phyloP scores from a whole-genome alignment of 1,139 yeast genomes.

The Barnettozyma hawaiiensis region DNA sequence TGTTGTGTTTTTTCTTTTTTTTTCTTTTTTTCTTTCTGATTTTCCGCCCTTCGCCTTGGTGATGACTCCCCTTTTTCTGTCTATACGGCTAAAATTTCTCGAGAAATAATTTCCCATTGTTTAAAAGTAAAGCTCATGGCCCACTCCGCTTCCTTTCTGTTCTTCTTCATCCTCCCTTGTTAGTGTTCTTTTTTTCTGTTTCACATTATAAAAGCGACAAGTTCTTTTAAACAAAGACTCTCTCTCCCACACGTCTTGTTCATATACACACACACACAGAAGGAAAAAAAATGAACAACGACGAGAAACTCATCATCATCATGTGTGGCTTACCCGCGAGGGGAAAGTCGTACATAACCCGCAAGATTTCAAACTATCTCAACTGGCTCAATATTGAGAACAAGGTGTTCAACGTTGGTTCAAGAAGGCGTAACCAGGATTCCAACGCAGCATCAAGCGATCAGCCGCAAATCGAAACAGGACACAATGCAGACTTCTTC shows the following conservation, averaged over 20 bases:
- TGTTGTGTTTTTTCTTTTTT: no score
- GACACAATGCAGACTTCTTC: conserved; percentile 45
- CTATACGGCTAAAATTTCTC: neutral
- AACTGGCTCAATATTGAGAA: conserved; percentile 83
- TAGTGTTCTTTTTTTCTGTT: neutral
- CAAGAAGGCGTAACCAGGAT: conserved; percentile 65
- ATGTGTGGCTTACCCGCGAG: conserved; percentile 87
- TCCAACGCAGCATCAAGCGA: conserved; percentile 21
- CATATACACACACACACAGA: no score
- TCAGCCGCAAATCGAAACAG: conserved; percentile 32
- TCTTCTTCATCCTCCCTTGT: neutral
- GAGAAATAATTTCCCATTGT: neutral
- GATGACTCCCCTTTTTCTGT: neutral
- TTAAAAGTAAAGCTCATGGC: no score
- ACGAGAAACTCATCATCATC: conserved; percentile 61
- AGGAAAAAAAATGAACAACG: neutral
- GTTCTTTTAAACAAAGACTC: no score
- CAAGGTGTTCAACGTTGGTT: conserved; percentile 78
- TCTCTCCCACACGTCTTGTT: no score
- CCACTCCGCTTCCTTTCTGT: no score
- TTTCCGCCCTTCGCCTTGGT: no score
- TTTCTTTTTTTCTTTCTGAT: no score
- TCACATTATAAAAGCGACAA: neutral
- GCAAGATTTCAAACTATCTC: conserved; percentile 68
- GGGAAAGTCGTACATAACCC: conserved; percentile 82